Percentiles rank a stretch among this genome's conserved stretches.
These are phyloP conservation scores for Casuarina cunninghamiana DNA, from an alignment of 306 rosid species.

Conservation along the genomic window DNA sequence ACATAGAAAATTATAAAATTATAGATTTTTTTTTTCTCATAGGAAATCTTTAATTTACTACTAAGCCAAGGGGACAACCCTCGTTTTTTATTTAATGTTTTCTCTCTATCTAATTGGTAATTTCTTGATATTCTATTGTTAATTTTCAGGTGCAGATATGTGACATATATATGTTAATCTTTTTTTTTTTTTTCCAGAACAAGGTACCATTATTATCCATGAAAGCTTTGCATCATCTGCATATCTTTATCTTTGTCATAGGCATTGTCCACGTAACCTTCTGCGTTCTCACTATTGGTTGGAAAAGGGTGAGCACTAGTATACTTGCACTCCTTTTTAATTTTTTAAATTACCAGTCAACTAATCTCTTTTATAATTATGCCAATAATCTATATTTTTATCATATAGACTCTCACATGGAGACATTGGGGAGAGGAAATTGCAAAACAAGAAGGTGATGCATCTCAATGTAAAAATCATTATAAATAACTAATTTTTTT, in stretches of 20 bases:
- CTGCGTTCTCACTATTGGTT: slow-evolving; percentile 72
- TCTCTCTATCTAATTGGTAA: neutral
- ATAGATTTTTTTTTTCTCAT: too few relatives aligned
- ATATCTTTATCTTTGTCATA: slow-evolving; percentile 84
- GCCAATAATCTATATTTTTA: slow-evolving; percentile 1
- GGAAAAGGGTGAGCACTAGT: slow-evolving; percentile 53
- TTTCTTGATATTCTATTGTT: neutral
- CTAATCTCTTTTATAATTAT: neutral
- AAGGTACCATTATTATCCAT: slow-evolving; percentile 80
- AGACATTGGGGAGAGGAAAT: slow-evolving; percentile 75
- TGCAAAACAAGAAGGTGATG: slow-evolving; percentile 44
- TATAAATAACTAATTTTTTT: neutral
- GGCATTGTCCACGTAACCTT: slow-evolving; percentile 82
- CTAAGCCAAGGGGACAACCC: too few relatives aligned
- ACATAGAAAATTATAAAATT: too few relatives aligned
- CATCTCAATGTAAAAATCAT: slow-evolving; percentile 36
- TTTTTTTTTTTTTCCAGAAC: slow-evolving; percentile 42
- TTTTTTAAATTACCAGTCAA: neutral
- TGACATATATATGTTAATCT: neutral
- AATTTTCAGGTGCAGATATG: neutral
- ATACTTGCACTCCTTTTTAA: slow-evolving; percentile 10
- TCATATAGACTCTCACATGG: slow-evolving; percentile 80
- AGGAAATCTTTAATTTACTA: too few relatives aligned
- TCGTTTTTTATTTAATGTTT: neutral
- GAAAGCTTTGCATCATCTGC: slow-evolving; percentile 85